Evolutionary conservation across 78 protist species (phyloP).

Genomic region (Blattamonas nauphoetae): DNA sequence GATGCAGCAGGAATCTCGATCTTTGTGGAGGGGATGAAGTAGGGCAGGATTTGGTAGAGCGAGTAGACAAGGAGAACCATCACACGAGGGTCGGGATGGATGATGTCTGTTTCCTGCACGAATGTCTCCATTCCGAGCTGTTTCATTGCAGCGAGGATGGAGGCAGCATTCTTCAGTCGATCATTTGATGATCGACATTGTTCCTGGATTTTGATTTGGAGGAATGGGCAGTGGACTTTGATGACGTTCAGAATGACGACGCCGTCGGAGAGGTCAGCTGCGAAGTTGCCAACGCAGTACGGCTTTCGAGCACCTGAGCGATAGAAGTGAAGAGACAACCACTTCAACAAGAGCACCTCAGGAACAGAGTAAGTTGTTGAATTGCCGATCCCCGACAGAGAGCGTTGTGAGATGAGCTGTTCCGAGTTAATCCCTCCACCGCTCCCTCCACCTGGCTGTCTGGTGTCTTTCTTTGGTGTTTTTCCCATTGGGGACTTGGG

Average conservation of each 20-base stretch:
- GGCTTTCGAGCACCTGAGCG: neutral
- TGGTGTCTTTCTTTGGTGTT: neutral
- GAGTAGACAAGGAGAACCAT: neutral
- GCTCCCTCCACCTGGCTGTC: neutral
- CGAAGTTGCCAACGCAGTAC: neutral
- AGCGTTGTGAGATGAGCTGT: neutral
- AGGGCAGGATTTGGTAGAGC: conserved; percentile 4
- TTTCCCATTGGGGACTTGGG: neutral
- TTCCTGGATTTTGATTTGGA: neutral
- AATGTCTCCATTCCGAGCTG: neutral
- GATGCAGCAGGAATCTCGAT: neutral
- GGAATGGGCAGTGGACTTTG: conserved; percentile 24
- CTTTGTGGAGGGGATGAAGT: neutral
- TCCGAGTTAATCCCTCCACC: neutral
- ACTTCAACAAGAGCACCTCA: conserved; percentile 18
- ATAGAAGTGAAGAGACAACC: conserved; percentile 18
- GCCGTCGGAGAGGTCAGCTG: conserved; percentile 20
- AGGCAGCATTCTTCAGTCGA: neutral
- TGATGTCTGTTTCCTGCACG: neutral
- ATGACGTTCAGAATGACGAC: conserved; percentile 13
- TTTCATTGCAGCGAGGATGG: neutral
- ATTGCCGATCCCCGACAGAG: neutral
- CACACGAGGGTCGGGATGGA: neutral
- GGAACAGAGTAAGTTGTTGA: neutral
- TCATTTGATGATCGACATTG: neutral